These are phyloP conservation scores for Ananas comosus DNA, from an alignment of 176 grass and related monocot species.

Conservation along the genomic window DNA sequence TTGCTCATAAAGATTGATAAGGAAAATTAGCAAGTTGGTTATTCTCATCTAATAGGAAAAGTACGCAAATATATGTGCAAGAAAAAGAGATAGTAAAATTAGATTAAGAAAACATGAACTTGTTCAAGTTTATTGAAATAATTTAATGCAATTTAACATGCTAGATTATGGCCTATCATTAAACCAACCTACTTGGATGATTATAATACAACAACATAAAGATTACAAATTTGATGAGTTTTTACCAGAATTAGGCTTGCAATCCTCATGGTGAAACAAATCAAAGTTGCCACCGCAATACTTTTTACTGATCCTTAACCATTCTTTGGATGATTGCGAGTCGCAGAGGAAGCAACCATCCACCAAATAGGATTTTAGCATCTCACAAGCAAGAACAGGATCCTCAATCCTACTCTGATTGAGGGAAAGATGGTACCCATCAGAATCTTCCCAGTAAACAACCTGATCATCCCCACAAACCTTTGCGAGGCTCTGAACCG, in stretches of 20 bases:
- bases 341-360: constrained; percentile 54
- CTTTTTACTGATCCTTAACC: constrained; percentile 30
- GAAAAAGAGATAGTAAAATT: too few species aligned
- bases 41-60: too few species aligned
- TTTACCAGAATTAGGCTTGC: constrained; percentile 34
- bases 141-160: neutral
- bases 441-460: constrained; percentile 29
- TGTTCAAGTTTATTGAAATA: too few species aligned
- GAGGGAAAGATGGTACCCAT: constrained; percentile 37
- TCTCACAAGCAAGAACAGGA: constrained; percentile 44
- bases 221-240: constrained; percentile 15
- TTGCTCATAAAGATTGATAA: too few species aligned
- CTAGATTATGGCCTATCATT: neutral
- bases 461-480: constrained; percentile 56
- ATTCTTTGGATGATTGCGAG: constrained; percentile 20
- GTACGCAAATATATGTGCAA: too few species aligned
- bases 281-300: constrained; percentile 36
- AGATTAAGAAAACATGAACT: too few species aligned
- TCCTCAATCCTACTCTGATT: constrained; percentile 46
- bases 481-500: constrained; percentile 22
- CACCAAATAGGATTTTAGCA: constrained; percentile 48
- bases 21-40: too few species aligned
- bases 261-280: constrained; percentile 9
- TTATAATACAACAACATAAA: neutral
- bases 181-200: neutral